Conservation (phyloP, 75 land plant species). For the Pinus taeda region DNA sequence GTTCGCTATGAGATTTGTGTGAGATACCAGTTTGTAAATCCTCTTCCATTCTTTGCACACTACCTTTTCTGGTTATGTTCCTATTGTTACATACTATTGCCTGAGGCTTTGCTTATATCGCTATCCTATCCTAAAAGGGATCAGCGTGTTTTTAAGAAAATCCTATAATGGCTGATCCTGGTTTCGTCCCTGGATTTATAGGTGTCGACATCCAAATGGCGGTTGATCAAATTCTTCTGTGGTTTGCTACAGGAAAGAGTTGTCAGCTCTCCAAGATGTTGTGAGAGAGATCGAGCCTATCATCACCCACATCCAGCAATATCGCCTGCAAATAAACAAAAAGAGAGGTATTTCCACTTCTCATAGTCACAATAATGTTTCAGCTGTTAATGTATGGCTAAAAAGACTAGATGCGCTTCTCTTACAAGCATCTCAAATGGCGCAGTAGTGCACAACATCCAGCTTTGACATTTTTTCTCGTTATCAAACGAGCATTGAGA, state of each 20-base stretch:
- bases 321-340: background rate
- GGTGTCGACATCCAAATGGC: background rate
- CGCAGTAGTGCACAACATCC: background rate
- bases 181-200: background rate
- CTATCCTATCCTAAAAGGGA: too few species aligned
- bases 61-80: too few species aligned
- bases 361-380: background rate
- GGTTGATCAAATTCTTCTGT: background rate
- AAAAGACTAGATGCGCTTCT: background rate
- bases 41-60: too few species aligned
- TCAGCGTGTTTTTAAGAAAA: too few species aligned
- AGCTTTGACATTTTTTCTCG: too few species aligned
- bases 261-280: background rate
- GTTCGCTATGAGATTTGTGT: too few species aligned
- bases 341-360: background rate
- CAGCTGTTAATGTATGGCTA: background rate
- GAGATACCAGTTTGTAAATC: too few species aligned
- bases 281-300: background rate
- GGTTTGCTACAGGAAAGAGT: background rate
- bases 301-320: background rate
- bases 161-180: background rate
- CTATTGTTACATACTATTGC: too few species aligned
- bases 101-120: too few species aligned
- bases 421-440: background rate
- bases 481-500: too few species aligned